Conservation (phyloP, 108 stramenopile species). For the Skeletonema menzelii region DNA sequence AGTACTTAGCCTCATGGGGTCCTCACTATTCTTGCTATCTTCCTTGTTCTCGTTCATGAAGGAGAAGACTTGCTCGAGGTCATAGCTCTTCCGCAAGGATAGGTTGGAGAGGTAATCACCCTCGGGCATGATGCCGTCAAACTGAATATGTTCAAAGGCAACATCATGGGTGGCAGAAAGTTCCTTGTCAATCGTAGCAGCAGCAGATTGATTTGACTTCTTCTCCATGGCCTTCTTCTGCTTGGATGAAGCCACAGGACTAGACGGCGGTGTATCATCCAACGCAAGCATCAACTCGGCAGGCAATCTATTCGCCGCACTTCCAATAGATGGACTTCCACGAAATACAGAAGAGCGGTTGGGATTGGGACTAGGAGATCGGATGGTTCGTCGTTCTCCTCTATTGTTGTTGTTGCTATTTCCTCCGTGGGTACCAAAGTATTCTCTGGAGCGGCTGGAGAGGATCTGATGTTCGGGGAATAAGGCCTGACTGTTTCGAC, state of each 20-base stretch:
- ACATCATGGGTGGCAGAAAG: slow-evolving; percentile 15
- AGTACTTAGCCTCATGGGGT: neutral
- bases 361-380: neutral
- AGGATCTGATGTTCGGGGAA: slow-evolving; percentile 38
- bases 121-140: slow-evolving; percentile 11
- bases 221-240: neutral
- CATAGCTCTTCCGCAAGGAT: slow-evolving; percentile 36
- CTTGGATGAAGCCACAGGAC: neutral
- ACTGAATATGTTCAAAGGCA: slow-evolving; percentile 9
- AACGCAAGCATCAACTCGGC: slow-evolving; percentile 22
- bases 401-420: neutral
- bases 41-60: slow-evolving; percentile 26
- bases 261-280: slow-evolving; percentile 6
- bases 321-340: neutral
- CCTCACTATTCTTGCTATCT: neutral
- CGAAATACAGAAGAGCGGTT: slow-evolving; percentile 15
- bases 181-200: slow-evolving; percentile 24
- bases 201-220: neutral
- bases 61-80: slow-evolving; percentile 35
- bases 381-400: slow-evolving; percentile 4
- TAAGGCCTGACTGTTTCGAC: slow-evolving; percentile 19
- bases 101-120: slow-evolving; percentile 19
- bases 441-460: slow-evolving; percentile 13
- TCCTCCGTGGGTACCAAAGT: slow-evolving; percentile 3
- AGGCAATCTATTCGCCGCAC: slow-evolving; percentile 12